A percentile compares a stretch with the other conserved stretches of the same genome.
Conservation (phyloP, 331 rosid genomes). For the Acacia concinna region DNA sequence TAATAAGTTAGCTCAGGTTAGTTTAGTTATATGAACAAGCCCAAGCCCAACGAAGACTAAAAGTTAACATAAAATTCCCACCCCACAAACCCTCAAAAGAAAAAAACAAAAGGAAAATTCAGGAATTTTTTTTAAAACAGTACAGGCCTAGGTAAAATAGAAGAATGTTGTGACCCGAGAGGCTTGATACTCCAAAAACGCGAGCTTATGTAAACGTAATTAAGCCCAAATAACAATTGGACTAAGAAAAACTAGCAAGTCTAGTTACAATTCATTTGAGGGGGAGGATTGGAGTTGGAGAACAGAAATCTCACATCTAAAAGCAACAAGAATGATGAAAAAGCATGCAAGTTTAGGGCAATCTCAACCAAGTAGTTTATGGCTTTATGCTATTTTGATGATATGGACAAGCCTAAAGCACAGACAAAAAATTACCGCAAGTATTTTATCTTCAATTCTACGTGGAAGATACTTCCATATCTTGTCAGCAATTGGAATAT, state of each 20-base stretch:
- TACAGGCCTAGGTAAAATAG: not conserved
- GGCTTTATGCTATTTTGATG: not conserved
- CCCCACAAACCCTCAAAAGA: too few species aligned
- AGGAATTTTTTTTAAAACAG: too few species aligned
- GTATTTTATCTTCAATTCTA: constrained; percentile 56
- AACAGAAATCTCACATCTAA: not conserved
- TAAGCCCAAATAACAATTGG: not conserved
- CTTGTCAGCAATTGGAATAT: constrained; percentile 62
- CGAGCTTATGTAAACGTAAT: not conserved
- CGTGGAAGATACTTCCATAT: constrained; percentile 76
- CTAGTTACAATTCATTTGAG: not conserved
- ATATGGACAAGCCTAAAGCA: not conserved
- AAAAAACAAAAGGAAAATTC: too few species aligned
- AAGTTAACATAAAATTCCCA: not conserved
- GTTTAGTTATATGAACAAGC: not conserved
- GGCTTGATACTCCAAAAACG: not conserved
- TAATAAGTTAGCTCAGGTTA: not conserved
- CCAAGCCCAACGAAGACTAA: not conserved
- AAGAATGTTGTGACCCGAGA: not conserved
- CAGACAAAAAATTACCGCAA: constrained; percentile 43
- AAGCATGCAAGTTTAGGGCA: not conserved
- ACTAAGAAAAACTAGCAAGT: not conserved
- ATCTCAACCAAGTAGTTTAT: not conserved
- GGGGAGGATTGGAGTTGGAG: not conserved
- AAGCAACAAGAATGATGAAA: not conserved